Conservation (phyloP, 257 asterid species). For the Mentha longifolia region DNA sequence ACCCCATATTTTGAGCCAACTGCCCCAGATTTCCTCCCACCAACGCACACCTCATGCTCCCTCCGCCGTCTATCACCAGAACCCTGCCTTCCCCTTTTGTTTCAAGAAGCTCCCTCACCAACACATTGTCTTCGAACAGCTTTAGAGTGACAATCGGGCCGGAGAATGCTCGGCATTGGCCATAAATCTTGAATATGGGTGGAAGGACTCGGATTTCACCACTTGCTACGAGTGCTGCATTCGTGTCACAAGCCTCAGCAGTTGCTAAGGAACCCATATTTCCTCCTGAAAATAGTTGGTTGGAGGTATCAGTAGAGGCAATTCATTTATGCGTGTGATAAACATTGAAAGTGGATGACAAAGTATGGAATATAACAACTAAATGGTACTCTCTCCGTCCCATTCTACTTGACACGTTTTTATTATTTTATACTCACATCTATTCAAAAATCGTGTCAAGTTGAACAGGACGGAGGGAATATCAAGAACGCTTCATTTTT, state of each 20-base stretch:
- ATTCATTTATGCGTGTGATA: neutral
- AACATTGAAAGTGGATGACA: neutral
- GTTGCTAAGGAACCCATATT: conserved; percentile 77
- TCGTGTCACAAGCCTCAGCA: conserved; percentile 82
- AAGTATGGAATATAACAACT: neutral
- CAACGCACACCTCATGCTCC: conserved; percentile 83
- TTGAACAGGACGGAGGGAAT: too few species aligned
- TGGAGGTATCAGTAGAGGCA: neutral
- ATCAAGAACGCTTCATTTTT: neutral
- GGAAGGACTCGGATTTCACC: conserved; percentile 78
- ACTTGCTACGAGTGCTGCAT: conserved; percentile 53
- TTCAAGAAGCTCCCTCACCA: conserved; percentile 77
- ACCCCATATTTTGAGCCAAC: conserved; percentile 76
- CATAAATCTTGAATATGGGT: conserved; percentile 77
- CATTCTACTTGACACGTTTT: too few species aligned
- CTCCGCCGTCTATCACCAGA: conserved; percentile 83
- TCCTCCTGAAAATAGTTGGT: conserved; percentile 29
- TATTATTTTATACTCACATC: too few species aligned
- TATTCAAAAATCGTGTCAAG: too few species aligned
- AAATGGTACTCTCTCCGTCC: too few species aligned
- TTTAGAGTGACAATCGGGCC: conserved; percentile 78
- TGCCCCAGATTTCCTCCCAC: conserved; percentile 80
- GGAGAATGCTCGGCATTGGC: conserved; percentile 65
- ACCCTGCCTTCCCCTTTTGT: conserved; percentile 75
- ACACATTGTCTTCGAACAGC: conserved; percentile 81